Evolutionary conservation across 768 basidiomycete genomes (phyloP), one percentile per base, ranked within the genome.

Genomic region (Naganishia antarctica): DNA sequence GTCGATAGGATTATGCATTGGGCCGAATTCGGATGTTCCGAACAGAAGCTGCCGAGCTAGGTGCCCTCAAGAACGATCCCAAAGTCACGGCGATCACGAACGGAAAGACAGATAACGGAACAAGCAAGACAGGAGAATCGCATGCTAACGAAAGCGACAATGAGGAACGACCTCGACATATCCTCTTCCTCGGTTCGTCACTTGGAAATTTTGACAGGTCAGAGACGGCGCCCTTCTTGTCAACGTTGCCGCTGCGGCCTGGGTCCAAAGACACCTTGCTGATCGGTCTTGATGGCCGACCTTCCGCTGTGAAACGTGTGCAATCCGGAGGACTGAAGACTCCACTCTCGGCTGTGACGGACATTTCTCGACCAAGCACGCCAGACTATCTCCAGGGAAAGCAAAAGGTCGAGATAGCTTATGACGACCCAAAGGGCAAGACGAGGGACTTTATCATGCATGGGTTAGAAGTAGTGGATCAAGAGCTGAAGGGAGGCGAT

Each of bases 151-250:
- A 44, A 18, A 15, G 18, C 23, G 41, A 23, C 40, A 28, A 21
- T 26, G 40, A 51, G 12, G 32, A 57, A n/a, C 32, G 49, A 18
- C 86, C 88, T 15, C 76, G 91, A 32, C 92, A 96, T 72, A 80
- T 97, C 60, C 80, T 98, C 66, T 97, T 96, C 80, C 80, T 98
- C 18, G 96, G 94, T 0, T 92, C 89, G 0, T 90, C 90, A 0
- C 74, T 98, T 7, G 96, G 93, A 7, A 98, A 97, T 80, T 97
- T 98, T 76, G 71, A 81, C 5, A 83, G 91, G 13, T 80, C 80
- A 4, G 87, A 83, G 25, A 88, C 87, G 9, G 82, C 81, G 0
- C 77, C 81, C 0, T 97, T 99, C 78, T 83, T 99, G 57, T 81
- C 81, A 7, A 84, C 85, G 2, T 79, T 97, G 29, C 92, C 92